Base-by-base conservation (phyloP, 129 eudicot genomes). In the Arctium minus region DNA sequence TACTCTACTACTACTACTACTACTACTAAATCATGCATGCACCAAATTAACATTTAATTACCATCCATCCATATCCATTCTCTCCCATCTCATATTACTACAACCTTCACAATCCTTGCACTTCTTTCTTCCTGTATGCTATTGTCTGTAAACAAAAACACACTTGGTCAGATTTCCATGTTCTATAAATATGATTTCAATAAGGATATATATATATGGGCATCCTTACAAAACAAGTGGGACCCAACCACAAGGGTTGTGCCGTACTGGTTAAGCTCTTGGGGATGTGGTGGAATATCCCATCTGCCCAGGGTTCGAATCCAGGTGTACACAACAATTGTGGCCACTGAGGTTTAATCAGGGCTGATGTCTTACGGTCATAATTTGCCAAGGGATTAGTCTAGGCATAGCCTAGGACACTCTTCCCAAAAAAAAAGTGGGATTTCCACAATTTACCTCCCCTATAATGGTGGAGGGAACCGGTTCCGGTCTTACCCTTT, bases 71-170 rank as follows among this genome's bases (percentile, higher is more conserved):
- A 46, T 33, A 33, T 33, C 36, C 12, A 42, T 56, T 56, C 27
- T 56, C 67, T 56, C 27, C 67, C 27, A 60, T 60, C 68, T 60
- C 68, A 60, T 17, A 60, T 60, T 60, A 17, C 68, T 17, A 60
- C 27, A 60, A 60, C 29, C 68, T 60, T 60, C 68, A 60, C 68
- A 60, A 60, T n/a, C 2, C 17, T n/a, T 60, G 0, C 68, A 18
- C 68, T 60, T 60, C 68, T 60, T 91, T 93, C 82, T 78, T 89
- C 80, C 92, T 80, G 86, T 91, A 93, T 72, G 97, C 98, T 80
- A 93, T 78, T 76, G 88, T 85, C 98, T 93, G 92, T 6, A 92
- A 85, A 46, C 62, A 75, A 15, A 75, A 60, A 6, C 27, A 53
- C 65, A 3, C 3, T 42, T 42, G 4, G 6, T 39, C 32, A 12